Evolutionary conservation across 805 yeast species (phyloP), one percentile per base, ranked within the genome.

Genomic region (Lipomyces japonicus): DNA sequence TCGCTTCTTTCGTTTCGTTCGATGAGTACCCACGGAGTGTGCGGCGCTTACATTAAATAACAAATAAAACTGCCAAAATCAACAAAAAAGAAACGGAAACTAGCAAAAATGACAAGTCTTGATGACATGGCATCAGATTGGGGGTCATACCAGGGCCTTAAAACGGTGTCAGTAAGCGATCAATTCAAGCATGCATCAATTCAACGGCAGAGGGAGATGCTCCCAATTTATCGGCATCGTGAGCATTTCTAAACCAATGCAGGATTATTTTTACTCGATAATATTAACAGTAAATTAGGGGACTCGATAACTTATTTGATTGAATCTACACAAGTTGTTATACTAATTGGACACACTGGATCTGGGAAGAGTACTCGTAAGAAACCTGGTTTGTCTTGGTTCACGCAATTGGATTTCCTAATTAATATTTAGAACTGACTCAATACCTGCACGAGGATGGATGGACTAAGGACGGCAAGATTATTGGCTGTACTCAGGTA

Each of bases 401-500:
- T n/a, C n/a, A n/a, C n/a, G 18, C 9, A 4, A 16, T 14, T 18
- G 38, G 26, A 5, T 16, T 16, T 34, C 14, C 34, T 38, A 2
- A 24, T 30, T 9, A 10, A 10, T 19, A 16, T 31, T 3, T 28
- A 58, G 61, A 59, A 31, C 35, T 59, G 36, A 49, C 60, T 16
- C 62, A 59, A 35, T 58, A 51, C 22, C 38, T 59, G 14, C 42
- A 58, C 39, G 59, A 58, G 30, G 48, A 48, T 18, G 62, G 61
- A 21, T 59, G 62, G 62, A 44, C 60, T 1, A 14, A 28, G 3
- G 42, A 52, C n/a, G 46, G 43, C 3, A 48, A 65, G 22, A 50
- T 72, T 42, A 74, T 80, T 42, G 93, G 81, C 1, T 82, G 93
- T 62, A 86, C 95, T 0, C 95, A 86, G 67, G 60, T 57, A 43